phyloP scores from a whole-genome alignment of 768 basidiomycete genomes.

The Leccinum incarnatum region DNA sequence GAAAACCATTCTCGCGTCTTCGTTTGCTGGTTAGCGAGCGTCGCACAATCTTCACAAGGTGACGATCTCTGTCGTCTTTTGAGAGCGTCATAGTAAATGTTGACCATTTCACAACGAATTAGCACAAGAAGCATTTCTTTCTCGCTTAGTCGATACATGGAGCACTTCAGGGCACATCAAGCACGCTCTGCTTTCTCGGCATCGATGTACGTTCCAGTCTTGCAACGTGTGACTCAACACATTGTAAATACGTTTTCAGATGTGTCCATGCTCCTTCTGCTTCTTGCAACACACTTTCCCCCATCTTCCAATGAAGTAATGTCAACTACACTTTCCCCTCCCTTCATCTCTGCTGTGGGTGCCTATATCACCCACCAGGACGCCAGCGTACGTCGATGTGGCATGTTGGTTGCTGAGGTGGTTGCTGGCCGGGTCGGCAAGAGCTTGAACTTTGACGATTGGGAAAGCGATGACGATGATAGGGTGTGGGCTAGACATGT shows the following conservation, averaged over 20 bases:
- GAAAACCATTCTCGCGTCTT: constrained; percentile 60
- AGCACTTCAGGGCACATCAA: constrained; percentile 73
- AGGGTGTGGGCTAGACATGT: constrained; percentile 63
- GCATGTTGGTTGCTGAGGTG: constrained; percentile 90
- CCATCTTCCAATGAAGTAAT: constrained; percentile 43
- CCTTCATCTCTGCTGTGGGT: constrained; percentile 68
- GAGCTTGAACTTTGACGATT: constrained; percentile 73
- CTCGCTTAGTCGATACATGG: constrained; percentile 63
- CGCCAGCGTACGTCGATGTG: constrained; percentile 72
- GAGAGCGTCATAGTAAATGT: background rate
- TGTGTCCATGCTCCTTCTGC: constrained; percentile 66
- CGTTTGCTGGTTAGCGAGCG: constrained; percentile 65
- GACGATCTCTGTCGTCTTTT: constrained; percentile 17
- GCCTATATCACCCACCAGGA: constrained; percentile 80
- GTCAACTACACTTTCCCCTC: constrained; percentile 49
- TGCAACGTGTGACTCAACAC: background rate
- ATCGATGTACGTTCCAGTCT: constrained; percentile 60
- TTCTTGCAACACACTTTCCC: constrained; percentile 61
- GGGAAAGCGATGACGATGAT: constrained; percentile 74
- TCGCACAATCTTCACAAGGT: constrained; percentile 33
- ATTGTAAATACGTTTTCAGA: constrained; percentile 43
- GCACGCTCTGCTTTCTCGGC: constrained; percentile 70
- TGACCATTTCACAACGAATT: constrained; percentile 11
- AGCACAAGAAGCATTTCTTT: constrained; percentile 48
- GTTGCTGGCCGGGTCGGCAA: constrained; percentile 62